These are phyloP conservation scores for Termitomyces sp. DNA, from an alignment of 768 basidiomycete species.

Conservation along the genomic window DNA sequence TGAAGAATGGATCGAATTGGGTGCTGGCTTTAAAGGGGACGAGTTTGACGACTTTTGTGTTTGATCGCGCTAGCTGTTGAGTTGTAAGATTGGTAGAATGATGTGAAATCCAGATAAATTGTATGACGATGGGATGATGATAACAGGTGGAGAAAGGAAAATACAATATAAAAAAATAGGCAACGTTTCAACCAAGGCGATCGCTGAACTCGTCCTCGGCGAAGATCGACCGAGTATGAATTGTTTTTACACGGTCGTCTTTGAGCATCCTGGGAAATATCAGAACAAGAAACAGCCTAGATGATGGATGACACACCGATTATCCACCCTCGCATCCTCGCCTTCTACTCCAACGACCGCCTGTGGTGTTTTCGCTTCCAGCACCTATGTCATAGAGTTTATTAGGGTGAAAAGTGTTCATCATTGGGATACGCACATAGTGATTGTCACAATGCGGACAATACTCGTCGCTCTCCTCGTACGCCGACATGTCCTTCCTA, in stretches of 20 bases:
- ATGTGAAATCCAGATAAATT: background rate
- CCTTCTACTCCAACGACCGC: conserved; percentile 85
- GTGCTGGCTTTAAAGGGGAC: conserved; percentile 24
- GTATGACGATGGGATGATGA: background rate
- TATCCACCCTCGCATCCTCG: conserved; percentile 85
- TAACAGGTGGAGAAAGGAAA: conserved; percentile 7
- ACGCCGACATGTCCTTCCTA: conserved; percentile 87
- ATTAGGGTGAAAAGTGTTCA: background rate
- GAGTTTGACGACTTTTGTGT: conserved; percentile 34
- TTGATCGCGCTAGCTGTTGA: conserved; percentile 24
- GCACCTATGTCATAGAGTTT: conserved; percentile 48
- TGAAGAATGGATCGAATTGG: conserved; percentile 21
- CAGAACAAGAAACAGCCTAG: background rate
- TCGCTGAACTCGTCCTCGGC: conserved; percentile 16
- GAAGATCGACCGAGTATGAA: conserved; percentile 38
- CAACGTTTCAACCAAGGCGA: conserved; percentile 10
- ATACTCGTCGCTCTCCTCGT: conserved; percentile 97
- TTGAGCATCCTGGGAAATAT: conserved; percentile 68
- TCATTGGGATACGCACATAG: conserved; percentile 62
- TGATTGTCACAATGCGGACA: conserved; percentile 99
- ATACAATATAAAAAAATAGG: background rate
- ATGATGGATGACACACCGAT: conserved; percentile 51
- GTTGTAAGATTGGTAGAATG: background rate
- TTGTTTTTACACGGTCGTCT: conserved; percentile 72
- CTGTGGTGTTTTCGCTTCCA: conserved; percentile 90